Conservation (phyloP, 179 eudicot genomes). For the Gypsophila paniculata region DNA sequence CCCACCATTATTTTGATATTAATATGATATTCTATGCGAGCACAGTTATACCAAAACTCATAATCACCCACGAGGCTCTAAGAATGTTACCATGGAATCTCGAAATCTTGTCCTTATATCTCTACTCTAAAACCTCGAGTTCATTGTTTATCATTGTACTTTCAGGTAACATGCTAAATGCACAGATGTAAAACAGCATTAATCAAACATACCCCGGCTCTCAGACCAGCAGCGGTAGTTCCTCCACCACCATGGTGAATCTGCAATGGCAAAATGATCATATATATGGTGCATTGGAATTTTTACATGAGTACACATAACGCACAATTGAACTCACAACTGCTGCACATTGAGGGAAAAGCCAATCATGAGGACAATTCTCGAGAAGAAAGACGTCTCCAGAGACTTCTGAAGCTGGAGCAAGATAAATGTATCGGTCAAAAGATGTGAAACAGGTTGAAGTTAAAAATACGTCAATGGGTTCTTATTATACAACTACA, state of each 20-base stretch:
- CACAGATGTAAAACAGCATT: background rate
- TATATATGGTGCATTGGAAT: background rate
- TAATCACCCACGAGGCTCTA: no score
- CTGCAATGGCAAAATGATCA: conserved; percentile 29
- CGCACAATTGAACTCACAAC: conserved; percentile 82
- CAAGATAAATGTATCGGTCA: background rate
- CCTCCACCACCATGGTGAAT: conserved; percentile 98
- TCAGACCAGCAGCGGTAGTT: conserved; percentile 88
- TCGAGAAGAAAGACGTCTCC: conserved; percentile 51
- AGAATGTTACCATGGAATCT: no score
- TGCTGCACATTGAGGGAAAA: conserved; percentile 78
- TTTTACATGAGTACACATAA: no score
- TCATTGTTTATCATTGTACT: background rate
- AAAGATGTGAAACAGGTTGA: background rate
- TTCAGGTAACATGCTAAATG: background rate
- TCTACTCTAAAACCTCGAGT: background rate
- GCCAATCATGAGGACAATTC: conserved; percentile 93
- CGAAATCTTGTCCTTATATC: no score
- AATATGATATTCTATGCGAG: no score
- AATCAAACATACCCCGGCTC: conserved; percentile 69
- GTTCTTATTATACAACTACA: background rate
- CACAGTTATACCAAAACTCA: no score
- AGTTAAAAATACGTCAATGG: conserved; percentile 7
- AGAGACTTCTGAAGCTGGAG: conserved; percentile 60
- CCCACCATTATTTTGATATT: no score